Percentiles rank a stretch among this genome's conserved stretches.
These are phyloP conservation scores for Marasmius tenuissimus DNA, from an alignment of 1,284 basidiomycete genomes.

Conservation along the genomic window DNA sequence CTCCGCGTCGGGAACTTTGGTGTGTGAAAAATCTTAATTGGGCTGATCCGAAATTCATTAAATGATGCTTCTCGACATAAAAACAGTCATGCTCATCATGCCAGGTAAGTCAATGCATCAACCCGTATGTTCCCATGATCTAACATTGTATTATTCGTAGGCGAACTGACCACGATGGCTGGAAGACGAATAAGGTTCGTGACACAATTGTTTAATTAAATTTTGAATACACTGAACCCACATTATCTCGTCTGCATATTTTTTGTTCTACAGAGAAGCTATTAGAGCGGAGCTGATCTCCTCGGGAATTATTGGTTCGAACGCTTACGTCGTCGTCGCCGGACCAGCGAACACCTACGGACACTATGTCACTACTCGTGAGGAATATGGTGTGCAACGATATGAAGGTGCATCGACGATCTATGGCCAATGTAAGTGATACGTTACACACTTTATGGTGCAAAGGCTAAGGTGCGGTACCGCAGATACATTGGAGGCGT, in stretches of 20 bases:
- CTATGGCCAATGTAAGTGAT: constrained; percentile 67
- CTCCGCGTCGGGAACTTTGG: constrained; percentile 75
- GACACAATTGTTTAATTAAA: constrained; percentile 7
- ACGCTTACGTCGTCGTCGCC: constrained; percentile 74
- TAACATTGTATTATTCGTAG: constrained; percentile 19
- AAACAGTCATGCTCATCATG: constrained; percentile 68
- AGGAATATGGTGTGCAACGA: constrained; percentile 76
- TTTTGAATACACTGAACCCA: not conserved
- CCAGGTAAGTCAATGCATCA: constrained; percentile 54
- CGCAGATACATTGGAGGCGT: constrained; percentile 73
- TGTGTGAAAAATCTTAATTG: constrained; percentile 18
- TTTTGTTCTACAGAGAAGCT: constrained; percentile 44
- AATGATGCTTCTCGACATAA: constrained; percentile 1
- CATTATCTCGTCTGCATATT: constrained; percentile 10
- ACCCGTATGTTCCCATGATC: not conserved
- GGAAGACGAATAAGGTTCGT: constrained; percentile 55
- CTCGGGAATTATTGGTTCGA: constrained; percentile 57
- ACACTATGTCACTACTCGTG: constrained; percentile 74
- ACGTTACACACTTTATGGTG: not conserved
- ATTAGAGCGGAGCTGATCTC: constrained; percentile 64
- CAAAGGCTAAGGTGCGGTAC: not conserved
- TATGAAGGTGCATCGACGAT: constrained; percentile 85
- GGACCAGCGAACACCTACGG: constrained; percentile 82
- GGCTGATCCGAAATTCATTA: not conserved
- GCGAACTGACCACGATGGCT: constrained; percentile 56